These are phyloP conservation scores for Myxozyma vanderwaltii DNA, from an alignment of 805 yeast species.

Conservation along the genomic window DNA sequence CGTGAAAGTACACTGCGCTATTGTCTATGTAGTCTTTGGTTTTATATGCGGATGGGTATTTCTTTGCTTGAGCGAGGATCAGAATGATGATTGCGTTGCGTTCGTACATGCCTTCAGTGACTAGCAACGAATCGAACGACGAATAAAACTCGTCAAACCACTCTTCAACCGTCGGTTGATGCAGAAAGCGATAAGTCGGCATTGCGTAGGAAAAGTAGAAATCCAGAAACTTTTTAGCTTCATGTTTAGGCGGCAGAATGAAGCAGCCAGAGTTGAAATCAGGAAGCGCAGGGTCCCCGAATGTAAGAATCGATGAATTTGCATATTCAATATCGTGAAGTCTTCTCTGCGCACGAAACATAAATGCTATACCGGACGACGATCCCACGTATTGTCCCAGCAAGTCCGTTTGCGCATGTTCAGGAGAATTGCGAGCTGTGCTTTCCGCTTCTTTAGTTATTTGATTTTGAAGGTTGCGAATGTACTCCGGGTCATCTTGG, in stretches of 20 bases:
- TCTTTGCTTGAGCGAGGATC: conserved; percentile 23
- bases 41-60: conserved; percentile 10
- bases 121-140: conserved; percentile 9
- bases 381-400: conserved; percentile 25
- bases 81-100: conserved; percentile 22
- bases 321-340: conserved; percentile 15
- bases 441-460: conserved; percentile 1
- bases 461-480: conserved; percentile 6
- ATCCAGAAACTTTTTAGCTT: conserved; percentile 16
- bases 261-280: conserved; percentile 9
- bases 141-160: conserved; percentile 30
- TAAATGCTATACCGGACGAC: conserved; percentile 23
- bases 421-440: conserved; percentile 11
- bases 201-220: conserved; percentile 28
- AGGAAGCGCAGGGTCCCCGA: conserved; percentile 25
- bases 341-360: conserved; percentile 17
- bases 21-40: conserved; percentile 3
- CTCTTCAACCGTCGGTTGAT: conserved; percentile 17
- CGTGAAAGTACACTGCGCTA: conserved; percentile 17
- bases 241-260: conserved; percentile 20
- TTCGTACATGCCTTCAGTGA: conserved; percentile 17
- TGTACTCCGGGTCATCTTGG: conserved; percentile 17
- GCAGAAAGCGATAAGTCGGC: conserved; percentile 31
- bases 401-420: conserved; percentile 13
- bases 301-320: conserved; percentile 22